Percentiles rank a stretch among this genome's conserved stretches.
phyloP scores from a whole-genome alignment of 2,329 filamentous ascomycete species.

The Penicillium crustosum region DNA sequence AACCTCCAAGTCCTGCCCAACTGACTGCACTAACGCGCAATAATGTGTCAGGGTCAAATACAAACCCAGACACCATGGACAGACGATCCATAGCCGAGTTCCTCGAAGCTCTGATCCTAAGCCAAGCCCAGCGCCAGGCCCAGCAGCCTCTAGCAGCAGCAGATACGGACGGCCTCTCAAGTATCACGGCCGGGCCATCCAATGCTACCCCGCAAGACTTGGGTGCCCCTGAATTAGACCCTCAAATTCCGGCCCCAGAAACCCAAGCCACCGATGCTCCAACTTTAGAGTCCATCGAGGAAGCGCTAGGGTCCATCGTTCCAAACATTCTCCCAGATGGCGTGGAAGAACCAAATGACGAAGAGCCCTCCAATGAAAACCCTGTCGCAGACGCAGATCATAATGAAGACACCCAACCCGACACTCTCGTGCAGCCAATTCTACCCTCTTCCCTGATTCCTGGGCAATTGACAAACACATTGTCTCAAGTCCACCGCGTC shows the following conservation, averaged over 20 bases:
- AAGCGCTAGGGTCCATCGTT: slow-evolving; percentile 10
- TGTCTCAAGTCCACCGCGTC: slow-evolving; percentile 36
- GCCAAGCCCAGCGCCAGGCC: slow-evolving; percentile 26
- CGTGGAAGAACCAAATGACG: slow-evolving; percentile 31
- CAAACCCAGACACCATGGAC: slow-evolving; percentile 20
- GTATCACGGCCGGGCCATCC: slow-evolving; percentile 20
- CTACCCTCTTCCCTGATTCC: slow-evolving; percentile 21
- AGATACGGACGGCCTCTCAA: slow-evolving; percentile 29
- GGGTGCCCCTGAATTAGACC: slow-evolving; percentile 3
- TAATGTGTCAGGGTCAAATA: slow-evolving; percentile 12
- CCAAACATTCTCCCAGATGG: slow-evolving; percentile 34
- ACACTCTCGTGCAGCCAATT: slow-evolving; percentile 18
- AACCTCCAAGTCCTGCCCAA: slow-evolving; percentile 13
- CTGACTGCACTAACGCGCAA: slow-evolving; percentile 15
- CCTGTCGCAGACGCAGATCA: slow-evolving; percentile 14
- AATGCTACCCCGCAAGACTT: slow-evolving; percentile 16
- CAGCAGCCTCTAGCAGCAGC: slow-evolving; percentile 13
- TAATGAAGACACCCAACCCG: slow-evolving; percentile 13
- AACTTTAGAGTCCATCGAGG: slow-evolving; percentile 11
- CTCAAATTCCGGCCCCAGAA: slow-evolving; percentile 10
- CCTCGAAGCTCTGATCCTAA: slow-evolving; percentile 37
- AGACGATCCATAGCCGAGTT: slow-evolving; percentile 36
- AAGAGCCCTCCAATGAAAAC: slow-evolving; percentile 17
- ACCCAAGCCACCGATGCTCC: slow-evolving; percentile 5
- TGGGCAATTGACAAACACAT: slow-evolving; percentile 12